Percentiles rank a stretch among this genome's conserved stretches.
Conservation (phyloP, 2,329 filamentous ascomycete genomes). For the Emergomyces africanus region DNA sequence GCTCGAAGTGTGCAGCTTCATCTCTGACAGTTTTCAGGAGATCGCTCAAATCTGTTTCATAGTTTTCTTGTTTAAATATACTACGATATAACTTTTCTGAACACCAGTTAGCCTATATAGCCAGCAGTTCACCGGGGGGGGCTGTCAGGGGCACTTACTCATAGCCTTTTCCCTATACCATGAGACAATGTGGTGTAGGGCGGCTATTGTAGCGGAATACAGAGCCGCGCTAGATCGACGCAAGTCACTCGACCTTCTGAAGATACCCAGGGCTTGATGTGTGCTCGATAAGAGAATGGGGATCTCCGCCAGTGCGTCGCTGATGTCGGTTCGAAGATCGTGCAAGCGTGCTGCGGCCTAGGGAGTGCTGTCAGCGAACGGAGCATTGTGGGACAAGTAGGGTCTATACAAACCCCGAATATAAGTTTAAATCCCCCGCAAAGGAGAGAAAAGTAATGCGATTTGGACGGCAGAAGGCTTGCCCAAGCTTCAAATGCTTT, state of each 20-base stretch:
- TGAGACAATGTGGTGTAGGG: background rate
- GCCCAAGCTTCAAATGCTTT: background rate
- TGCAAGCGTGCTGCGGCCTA: background rate
- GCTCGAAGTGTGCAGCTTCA: background rate
- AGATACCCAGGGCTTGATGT: background rate
- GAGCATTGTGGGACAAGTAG: background rate
- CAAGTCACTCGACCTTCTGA: background rate
- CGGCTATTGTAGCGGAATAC: background rate
- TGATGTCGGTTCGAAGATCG: conserved; percentile 1
- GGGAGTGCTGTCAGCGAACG: background rate
- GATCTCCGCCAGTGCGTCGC: background rate
- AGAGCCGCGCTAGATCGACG: background rate
- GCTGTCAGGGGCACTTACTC: background rate
- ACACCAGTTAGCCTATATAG: background rate
- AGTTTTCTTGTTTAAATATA: background rate
- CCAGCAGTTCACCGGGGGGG: background rate
- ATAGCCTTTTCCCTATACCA: background rate
- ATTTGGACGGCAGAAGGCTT: background rate
- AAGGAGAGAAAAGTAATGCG: conserved; percentile 1
- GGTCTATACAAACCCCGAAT: background rate
- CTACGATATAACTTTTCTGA: background rate
- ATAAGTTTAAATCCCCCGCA: background rate
- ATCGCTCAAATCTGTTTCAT: background rate
- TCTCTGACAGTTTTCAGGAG: background rate
- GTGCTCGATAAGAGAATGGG: background rate